These are phyloP conservation scores for Synchytrium microbalum DNA, from an alignment of 371 early-diverging fungal species.

Conservation along the genomic window DNA sequence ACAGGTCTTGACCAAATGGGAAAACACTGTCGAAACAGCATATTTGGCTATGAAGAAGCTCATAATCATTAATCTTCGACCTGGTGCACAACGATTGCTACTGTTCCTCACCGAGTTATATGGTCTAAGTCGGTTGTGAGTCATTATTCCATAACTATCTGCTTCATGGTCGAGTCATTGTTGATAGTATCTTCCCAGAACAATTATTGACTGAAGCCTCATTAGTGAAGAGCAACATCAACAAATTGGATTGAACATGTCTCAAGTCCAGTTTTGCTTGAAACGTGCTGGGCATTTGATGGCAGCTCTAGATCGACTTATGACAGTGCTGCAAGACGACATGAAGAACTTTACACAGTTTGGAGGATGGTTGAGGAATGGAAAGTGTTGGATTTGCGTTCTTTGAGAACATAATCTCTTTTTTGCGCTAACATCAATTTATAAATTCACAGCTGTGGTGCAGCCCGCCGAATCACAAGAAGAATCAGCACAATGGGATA, in stretches of 20 bases:
- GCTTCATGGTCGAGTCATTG: not conserved
- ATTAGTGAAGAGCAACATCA: not conserved
- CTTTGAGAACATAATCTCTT: too few species aligned
- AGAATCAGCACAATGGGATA: not conserved
- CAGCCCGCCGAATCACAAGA: too few species aligned
- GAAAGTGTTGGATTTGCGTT: not conserved
- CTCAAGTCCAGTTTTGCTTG: not conserved
- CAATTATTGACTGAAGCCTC: too few species aligned
- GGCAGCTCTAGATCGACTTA: not conserved
- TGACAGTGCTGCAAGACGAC: not conserved
- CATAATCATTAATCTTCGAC: not conserved
- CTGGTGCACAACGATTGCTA: not conserved
- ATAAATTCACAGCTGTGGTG: too few species aligned
- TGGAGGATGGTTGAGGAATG: not conserved
- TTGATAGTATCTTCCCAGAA: not conserved
- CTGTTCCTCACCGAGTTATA: not conserved
- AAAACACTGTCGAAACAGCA: not conserved
- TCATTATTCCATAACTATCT: too few species aligned
- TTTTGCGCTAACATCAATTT: too few species aligned
- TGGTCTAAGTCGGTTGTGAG: not conserved
- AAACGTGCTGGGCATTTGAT: not conserved
- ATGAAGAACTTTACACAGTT: not conserved
- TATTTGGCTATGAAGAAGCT: not conserved
- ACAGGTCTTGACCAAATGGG: not conserved
- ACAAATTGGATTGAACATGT: not conserved